Conservation (phyloP, 169 alveolate genomes). For the Plasmodium vinckei region DNA sequence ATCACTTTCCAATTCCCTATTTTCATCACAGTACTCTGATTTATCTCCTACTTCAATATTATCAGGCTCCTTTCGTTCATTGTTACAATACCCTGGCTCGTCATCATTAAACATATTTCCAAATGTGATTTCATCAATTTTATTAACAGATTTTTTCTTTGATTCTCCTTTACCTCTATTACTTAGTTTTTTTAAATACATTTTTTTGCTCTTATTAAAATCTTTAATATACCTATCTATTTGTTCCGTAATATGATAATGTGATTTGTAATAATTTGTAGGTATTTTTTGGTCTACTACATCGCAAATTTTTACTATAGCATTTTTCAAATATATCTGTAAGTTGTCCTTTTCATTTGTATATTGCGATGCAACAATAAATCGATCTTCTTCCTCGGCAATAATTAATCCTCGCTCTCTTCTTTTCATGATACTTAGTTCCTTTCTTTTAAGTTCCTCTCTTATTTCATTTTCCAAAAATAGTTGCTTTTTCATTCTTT, state of each 20-base stretch:
- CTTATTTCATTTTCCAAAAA: conserved; percentile 8
- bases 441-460: conserved; percentile 50
- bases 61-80: too few relatives aligned
- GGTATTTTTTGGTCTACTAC: conserved; percentile 39
- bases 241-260: conserved; percentile 14
- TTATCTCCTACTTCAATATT: background rate
- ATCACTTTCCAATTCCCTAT: background rate
- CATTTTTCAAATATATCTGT: conserved; percentile 15
- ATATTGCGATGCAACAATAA: conserved; percentile 55
- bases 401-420: conserved; percentile 61
- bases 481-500: background rate
- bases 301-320: conserved; percentile 24
- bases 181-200: conserved; percentile 8
- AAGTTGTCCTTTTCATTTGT: conserved; percentile 36
- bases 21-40: background rate
- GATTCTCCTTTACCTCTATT: background rate
- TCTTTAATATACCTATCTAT: conserved; percentile 5
- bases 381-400: conserved; percentile 76
- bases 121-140: too few relatives aligned
- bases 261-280: conserved; percentile 32
- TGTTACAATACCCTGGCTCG: too few relatives aligned
- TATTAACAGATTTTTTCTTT: too few relatives aligned
- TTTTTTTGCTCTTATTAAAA: conserved; percentile 29
- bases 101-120: too few relatives aligned
- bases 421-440: conserved; percentile 35